phyloP scores from a whole-genome alignment of 148 eudicot genomes.

The Linanthus parryae region DNA sequence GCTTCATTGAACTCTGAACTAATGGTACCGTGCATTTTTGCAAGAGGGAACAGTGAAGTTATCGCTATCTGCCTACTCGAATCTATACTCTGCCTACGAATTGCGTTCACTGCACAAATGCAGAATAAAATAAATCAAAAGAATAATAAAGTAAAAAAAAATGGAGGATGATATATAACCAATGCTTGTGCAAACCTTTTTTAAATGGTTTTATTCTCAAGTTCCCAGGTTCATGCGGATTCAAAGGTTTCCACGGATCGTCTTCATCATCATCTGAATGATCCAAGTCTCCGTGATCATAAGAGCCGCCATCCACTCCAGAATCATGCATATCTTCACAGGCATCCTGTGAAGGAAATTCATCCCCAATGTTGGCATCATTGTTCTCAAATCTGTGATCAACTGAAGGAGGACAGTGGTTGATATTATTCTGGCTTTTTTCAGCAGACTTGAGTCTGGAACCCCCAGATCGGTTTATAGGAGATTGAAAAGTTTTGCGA shows the following conservation, averaged over 20 bases:
- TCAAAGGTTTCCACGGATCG: conserved; percentile 93
- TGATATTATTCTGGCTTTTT: conserved; percentile 34
- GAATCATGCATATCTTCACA: conserved; percentile 34
- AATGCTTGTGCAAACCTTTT: conserved; percentile 43
- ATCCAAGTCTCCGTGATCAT: conserved; percentile 39
- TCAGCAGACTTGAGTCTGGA: conserved; percentile 41
- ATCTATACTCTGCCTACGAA: conserved; percentile 21
- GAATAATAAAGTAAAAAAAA: conserved; percentile 5
- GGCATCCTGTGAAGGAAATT: conserved; percentile 27
- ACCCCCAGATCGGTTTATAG: conserved; percentile 50
- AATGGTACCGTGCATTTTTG: conserved; percentile 56
- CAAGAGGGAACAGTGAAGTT: conserved; percentile 60
- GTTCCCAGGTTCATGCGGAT: conserved; percentile 88
- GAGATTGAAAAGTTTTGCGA: conserved; percentile 65
- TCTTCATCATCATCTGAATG: conserved; percentile 57
- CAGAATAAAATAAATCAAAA: conserved; percentile 5
- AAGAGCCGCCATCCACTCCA: conserved; percentile 44
- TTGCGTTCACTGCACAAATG: conserved; percentile 48
- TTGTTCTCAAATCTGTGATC: conserved; percentile 22
- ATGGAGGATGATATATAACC: too few relatives aligned
- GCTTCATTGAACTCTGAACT: conserved; percentile 48
- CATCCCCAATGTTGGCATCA: conserved; percentile 25
- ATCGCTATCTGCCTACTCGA: conserved; percentile 22
- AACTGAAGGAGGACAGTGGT: conserved; percentile 24
- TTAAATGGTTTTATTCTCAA: conserved; percentile 78